Conservation (phyloP, 108 stramenopile species). For the Cafeteria roenbergensis region DNA sequence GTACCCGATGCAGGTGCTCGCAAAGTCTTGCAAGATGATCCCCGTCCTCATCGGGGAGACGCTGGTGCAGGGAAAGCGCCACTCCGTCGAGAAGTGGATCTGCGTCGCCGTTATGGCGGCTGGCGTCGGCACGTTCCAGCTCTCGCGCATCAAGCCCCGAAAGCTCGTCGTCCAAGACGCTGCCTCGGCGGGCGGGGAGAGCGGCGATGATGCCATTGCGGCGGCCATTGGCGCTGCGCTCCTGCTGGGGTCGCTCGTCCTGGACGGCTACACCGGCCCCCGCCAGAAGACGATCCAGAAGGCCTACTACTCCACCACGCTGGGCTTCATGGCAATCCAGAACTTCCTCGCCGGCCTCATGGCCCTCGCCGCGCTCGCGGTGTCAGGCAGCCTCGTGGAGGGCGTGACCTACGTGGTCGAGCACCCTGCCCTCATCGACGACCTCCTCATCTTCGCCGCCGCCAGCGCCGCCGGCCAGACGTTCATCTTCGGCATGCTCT, state of each 20-base stretch:
- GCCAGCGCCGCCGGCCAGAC: slow-evolving; percentile 90
- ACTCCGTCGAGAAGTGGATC: slow-evolving; percentile 25
- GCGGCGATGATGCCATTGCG: not conserved
- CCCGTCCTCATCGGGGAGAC: slow-evolving; percentile 58
- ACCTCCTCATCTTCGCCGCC: slow-evolving; percentile 70
- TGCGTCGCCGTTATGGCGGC: slow-evolving; percentile 41
- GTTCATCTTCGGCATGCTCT: slow-evolving; percentile 96
- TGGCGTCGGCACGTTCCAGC: slow-evolving; percentile 53
- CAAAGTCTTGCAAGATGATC: slow-evolving; percentile 77
- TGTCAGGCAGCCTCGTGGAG: slow-evolving; percentile 42
- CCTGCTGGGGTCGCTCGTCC: slow-evolving; percentile 50
- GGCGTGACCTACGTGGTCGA: slow-evolving; percentile 59
- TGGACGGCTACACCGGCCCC: slow-evolving; percentile 73
- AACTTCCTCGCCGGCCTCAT: slow-evolving; percentile 55
- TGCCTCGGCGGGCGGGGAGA: not conserved
- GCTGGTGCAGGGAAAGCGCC: slow-evolving; percentile 47
- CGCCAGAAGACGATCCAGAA: slow-evolving; percentile 31
- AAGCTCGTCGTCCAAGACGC: too few relatives aligned
- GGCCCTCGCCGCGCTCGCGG: slow-evolving; percentile 40
- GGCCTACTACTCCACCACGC: slow-evolving; percentile 47
- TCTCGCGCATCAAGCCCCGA: slow-evolving; percentile 39
- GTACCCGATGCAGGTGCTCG: slow-evolving; percentile 73
- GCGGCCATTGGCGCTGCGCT: slow-evolving; percentile 41
- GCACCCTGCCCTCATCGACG: slow-evolving; percentile 68
- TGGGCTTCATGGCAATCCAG: slow-evolving; percentile 71